Percentiles rank a stretch among this genome's conserved stretches.
phyloP scores from a whole-genome alignment of 148 eudicot species.

The Polygonum maritimum region DNA sequence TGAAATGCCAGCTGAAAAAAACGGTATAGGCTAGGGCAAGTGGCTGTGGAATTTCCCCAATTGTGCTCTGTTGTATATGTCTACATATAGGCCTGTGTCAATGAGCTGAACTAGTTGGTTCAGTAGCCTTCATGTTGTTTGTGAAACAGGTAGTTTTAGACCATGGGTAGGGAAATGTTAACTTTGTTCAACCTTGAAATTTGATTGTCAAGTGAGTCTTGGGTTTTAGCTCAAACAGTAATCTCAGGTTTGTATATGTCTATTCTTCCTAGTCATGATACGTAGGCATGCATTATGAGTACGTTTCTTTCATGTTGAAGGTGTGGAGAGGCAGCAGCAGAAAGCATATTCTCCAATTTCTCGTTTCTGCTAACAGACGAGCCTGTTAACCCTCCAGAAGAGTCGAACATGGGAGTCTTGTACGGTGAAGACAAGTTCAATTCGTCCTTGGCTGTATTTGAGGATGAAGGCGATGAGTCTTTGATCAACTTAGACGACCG shows the following conservation, averaged over 20 bases:
- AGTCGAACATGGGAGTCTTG: constrained; percentile 48
- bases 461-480: constrained; percentile 39
- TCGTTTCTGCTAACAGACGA: constrained; percentile 67
- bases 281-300: neutral
- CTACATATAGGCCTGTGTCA: neutral
- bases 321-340: constrained; percentile 72
- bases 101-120: neutral
- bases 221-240: neutral
- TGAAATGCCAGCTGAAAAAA: neutral
- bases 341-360: constrained; percentile 61
- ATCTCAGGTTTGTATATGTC: neutral
- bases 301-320: constrained; percentile 23
- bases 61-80: neutral
- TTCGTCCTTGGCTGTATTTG: constrained; percentile 13
- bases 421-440: constrained; percentile 36
- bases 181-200: neutral
- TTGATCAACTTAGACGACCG: constrained; percentile 66
- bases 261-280: neutral
- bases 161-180: neutral
- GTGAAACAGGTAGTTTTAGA: neutral
- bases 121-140: neutral
- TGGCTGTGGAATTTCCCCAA: neutral
- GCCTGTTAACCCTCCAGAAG: constrained; percentile 60
- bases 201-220: neutral
- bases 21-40: neutral